phyloP scores from a whole-genome alignment of 768 basidiomycete genomes.

The Xerocomus potaroensis region DNA sequence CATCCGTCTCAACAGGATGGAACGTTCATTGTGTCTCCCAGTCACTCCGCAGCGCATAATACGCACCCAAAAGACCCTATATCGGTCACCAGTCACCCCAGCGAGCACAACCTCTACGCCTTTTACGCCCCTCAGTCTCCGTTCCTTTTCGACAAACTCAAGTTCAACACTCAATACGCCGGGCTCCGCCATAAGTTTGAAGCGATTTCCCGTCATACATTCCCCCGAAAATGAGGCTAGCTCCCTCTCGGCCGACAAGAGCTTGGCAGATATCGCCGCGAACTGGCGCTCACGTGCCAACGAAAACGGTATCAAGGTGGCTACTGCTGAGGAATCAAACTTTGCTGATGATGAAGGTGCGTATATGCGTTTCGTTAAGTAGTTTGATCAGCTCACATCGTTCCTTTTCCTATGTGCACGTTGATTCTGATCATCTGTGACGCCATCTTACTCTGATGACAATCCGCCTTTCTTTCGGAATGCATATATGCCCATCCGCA shows the following conservation, averaged over 20 bases:
- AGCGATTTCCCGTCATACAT: conserved; percentile 38
- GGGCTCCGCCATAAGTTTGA: conserved; percentile 34
- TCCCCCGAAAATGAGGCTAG: conserved; percentile 41
- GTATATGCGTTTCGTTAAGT: conserved; percentile 22
- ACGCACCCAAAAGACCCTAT: conserved; percentile 40
- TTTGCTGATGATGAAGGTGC: conserved; percentile 48
- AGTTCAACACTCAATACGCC: conserved; percentile 57
- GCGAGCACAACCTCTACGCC: conserved; percentile 49
- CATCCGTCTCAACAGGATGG: conserved; percentile 30
- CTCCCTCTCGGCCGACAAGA: conserved; percentile 36
- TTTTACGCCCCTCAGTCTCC: conserved; percentile 67
- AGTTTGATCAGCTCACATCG: conserved; percentile 15
- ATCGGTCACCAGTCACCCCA: conserved; percentile 59
- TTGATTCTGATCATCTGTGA: conserved; percentile 7
- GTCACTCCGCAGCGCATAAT: conserved; percentile 64
- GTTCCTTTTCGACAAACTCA: conserved; percentile 54
- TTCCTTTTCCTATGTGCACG: conserved; percentile 1
- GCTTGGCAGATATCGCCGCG: conserved; percentile 56
- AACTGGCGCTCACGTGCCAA: conserved; percentile 72
- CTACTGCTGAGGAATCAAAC: conserved; percentile 36
- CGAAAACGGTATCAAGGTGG: conserved; percentile 68
- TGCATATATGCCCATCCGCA: conserved; percentile 42
- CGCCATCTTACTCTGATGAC: conserved; percentile 1
- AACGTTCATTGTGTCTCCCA: conserved; percentile 37
- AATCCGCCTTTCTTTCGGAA: conserved; percentile 1